Base-by-base conservation (phyloP, 2,329 filamentous ascomycete genomes). In the Fusarium devonianum region DNA sequence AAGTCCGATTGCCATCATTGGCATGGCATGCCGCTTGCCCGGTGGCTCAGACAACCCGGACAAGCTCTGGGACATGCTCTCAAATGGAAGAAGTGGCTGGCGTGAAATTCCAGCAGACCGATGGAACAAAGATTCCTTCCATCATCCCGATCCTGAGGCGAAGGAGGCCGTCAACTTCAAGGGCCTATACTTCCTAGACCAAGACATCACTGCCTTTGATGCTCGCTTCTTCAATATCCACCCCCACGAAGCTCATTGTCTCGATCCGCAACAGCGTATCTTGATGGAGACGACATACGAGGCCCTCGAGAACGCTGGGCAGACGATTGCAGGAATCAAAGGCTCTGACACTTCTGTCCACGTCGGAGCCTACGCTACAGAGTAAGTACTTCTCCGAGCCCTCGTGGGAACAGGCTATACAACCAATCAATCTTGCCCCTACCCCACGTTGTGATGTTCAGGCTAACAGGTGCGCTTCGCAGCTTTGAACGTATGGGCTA, bases 211-310 rank as follows among this genome's bases (percentile, higher is more conserved):
- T 7, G 33, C 39, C 1, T 67, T 63, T 40, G 63, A 69, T 53
- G 60, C 54, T 23, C 23, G 40, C 0, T 71, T 71, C 49, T 75
- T 74, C 55, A 56, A 62, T 35, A 66, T 74, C 17, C 60, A 58
- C 5, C 56, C 60, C 2, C 48, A 50, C 8, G 71, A 73, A 37
- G 69, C 69, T 13, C 56, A 60, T 10, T 49, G 63, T 10, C 70
- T 74, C 45, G 70, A 72, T 23, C 68, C 68, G 0, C 67, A 71
- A 25, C 67, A 71, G 14, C 56, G 70, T 0, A 52, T 67, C 11
- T 32, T 70, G n/a, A 60, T 73, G 3, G 71, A 75, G 47, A 64
- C 63, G 0, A 63, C 67, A 7, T 75, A 72, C 39, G 69, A 74
- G 41, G 64, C 62, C 4, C 46, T 74, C 2, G 71, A 74, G 49